Evolutionary conservation across 202 grass and related monocot genomes (phyloP), one percentile per base, ranked within the genome.

Genomic region (Panicum hallii): DNA sequence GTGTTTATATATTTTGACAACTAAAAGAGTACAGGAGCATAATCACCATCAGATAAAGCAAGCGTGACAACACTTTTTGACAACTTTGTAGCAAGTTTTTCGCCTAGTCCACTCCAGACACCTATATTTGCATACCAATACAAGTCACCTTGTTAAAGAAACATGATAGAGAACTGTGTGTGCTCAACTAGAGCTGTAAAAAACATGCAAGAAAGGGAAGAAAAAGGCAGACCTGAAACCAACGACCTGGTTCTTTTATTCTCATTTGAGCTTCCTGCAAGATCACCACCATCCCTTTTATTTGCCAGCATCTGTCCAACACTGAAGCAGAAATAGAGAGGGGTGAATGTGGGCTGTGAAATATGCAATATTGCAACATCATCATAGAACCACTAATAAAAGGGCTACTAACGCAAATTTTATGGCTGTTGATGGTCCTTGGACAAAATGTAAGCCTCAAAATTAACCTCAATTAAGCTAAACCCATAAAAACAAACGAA

Each of bases 61-160:
- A 85, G 5, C 11, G 83, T 78, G 34, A 78, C 83, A 70, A 84
- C 72, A 77, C 62, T 68, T 78, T 11, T 84, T 10, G 62, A 76
- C 36, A 47, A 48, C 28, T 69, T 60, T 48, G 23, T 78, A 17
- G 40, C 8, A 85, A 14, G 10, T 70, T 47, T 5, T 6, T 9
- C n/a, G 15, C 36, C 2, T n/a, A n/a, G n/a, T n/a, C n/a, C n/a
- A n/a, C n/a, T n/a, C 36, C 2, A 36, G 36, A 2, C 36, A 2
- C 4, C 4, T 36, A 3, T 36, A 36, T 36, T 36, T 3, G 36
- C 36, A 36, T 36, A 36, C 36, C 36, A 36, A 1, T 36, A 2
- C 36, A 4, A 36, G 36, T 36, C 36, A 36, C 36, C 36, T 36
- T 36, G 36, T 2, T 3, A 36, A 36, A 36, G 36, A 36, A 36